These are phyloP conservation scores for Candolleomyces eurysporus DNA, from an alignment of 768 basidiomycete genomes.

Conservation along the genomic window DNA sequence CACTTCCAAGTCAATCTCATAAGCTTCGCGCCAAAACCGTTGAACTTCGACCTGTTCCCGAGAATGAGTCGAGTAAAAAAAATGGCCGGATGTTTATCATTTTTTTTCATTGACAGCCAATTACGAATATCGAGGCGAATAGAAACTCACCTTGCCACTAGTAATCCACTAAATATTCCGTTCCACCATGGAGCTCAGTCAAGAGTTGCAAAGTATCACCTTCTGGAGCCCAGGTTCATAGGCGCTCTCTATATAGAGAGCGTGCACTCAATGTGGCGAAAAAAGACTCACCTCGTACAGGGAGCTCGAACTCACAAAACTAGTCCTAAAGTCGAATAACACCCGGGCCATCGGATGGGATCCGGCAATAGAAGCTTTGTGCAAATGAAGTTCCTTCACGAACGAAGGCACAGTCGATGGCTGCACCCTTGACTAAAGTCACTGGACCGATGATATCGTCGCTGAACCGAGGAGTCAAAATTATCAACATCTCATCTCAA, in stretches of 20 bases:
- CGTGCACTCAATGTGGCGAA: conserved; percentile 55
- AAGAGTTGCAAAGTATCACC: conserved; percentile 66
- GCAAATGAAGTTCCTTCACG: conserved; percentile 35
- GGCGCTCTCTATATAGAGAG: conserved; percentile 70
- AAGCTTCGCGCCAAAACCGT: too few relatives aligned
- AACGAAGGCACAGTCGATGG: conserved; percentile 63
- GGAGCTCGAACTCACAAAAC: conserved; percentile 78
- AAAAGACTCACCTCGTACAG: conserved; percentile 49
- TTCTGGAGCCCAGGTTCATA: conserved; percentile 67
- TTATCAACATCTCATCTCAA: too few relatives aligned
- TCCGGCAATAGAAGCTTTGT: conserved; percentile 38
- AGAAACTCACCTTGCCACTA: conserved; percentile 86
- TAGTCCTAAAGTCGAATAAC: conserved; percentile 71
- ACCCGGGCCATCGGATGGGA: conserved; percentile 55
- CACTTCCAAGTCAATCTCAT: too few relatives aligned
- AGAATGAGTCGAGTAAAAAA: too few relatives aligned
- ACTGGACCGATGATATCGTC: too few relatives aligned
- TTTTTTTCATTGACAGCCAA: not conserved
- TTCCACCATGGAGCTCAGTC: conserved; percentile 57
- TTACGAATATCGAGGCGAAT: conserved; percentile 1
- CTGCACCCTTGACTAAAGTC: too few relatives aligned
- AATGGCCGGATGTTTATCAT: too few relatives aligned
- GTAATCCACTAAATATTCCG: conserved; percentile 68
- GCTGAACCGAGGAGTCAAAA: too few relatives aligned
- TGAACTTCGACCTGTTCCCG: too few relatives aligned